Evolutionary conservation across 257 asterid species (phyloP).

Genomic region (Salvia splendens): DNA sequence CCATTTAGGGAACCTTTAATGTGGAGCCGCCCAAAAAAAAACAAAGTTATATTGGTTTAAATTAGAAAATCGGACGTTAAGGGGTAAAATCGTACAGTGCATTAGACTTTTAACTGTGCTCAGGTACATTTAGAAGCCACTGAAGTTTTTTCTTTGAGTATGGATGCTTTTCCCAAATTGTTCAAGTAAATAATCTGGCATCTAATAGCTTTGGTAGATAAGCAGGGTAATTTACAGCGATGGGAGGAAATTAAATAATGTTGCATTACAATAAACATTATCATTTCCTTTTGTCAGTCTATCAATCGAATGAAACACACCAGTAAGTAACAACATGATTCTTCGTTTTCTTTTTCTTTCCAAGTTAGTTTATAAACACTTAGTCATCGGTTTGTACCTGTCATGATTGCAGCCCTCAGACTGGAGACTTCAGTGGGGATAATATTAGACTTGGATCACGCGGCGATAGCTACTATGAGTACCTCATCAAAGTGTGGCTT

Average conservation of each 20-base stretch:
- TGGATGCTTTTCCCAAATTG: not conserved
- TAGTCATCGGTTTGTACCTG: constrained; percentile 32
- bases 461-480: constrained; percentile 97
- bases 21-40: too few relatives aligned
- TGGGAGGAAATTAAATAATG: constrained; percentile 4
- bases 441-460: constrained; percentile 98
- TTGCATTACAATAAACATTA: constrained; percentile 5
- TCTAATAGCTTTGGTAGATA: constrained; percentile 17
- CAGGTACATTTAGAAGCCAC: too few relatives aligned
- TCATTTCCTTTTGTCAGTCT: constrained; percentile 4
- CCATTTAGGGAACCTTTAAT: too few relatives aligned
- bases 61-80: too few relatives aligned
- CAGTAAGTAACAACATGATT: not conserved
- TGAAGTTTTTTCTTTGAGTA: too few relatives aligned
- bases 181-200: not conserved
- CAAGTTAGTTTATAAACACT: constrained; percentile 15
- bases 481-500: constrained; percentile 93
- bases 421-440: constrained; percentile 84
- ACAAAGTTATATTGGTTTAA: too few relatives aligned
- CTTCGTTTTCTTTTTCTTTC: constrained; percentile 1
- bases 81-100: too few relatives aligned
- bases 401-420: constrained; percentile 70
- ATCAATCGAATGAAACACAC: not conserved
- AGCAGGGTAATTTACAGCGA: not conserved
- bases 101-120: too few relatives aligned